Conservation (phyloP, 495 filamentous ascomycete species). For the Penicillium argentinense region DNA sequence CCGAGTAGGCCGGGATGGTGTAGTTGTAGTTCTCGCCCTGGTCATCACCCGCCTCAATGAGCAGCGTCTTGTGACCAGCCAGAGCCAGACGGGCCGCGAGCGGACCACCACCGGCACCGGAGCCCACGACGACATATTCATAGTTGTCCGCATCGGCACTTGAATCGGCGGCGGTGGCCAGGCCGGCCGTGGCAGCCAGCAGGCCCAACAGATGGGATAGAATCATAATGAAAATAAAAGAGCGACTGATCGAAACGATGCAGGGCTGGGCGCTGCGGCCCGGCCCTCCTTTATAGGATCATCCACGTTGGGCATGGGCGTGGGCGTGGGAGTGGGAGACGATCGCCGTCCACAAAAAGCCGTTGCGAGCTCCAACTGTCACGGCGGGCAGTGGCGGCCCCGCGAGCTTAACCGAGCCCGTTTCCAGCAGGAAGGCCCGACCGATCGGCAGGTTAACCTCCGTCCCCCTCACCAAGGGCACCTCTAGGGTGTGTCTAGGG, state of each 20-base stretch:
- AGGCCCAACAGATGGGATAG: conserved; percentile 2
- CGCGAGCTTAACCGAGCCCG: not conserved
- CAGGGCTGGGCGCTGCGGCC: too few relatives aligned
- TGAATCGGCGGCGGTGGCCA: conserved; percentile 31
- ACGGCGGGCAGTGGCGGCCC: not conserved
- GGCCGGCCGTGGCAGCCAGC: conserved; percentile 15
- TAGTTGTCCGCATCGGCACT: too few relatives aligned
- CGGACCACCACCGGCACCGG: conserved; percentile 63
- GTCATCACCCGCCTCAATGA: conserved; percentile 66
- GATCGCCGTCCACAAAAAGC: not conserved
- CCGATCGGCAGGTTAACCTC: too few relatives aligned
- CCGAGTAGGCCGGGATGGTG: conserved; percentile 38
- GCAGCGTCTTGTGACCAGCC: conserved; percentile 57
- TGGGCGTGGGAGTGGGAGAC: too few relatives aligned
- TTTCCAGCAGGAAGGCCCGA: conserved; percentile 8
- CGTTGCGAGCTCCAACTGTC: not conserved
- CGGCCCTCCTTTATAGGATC: not conserved
- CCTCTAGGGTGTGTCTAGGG: too few relatives aligned
- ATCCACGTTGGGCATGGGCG: too few relatives aligned
- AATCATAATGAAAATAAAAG: conserved; percentile 5
- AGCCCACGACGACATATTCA: conserved; percentile 67
- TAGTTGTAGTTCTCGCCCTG: conserved; percentile 42
- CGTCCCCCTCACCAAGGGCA: too few relatives aligned
- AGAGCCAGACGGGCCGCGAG: conserved; percentile 61
- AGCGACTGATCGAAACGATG: not conserved